Conservation (phyloP, 2,329 filamentous ascomycete species). For the Nannizzia gypsea region DNA sequence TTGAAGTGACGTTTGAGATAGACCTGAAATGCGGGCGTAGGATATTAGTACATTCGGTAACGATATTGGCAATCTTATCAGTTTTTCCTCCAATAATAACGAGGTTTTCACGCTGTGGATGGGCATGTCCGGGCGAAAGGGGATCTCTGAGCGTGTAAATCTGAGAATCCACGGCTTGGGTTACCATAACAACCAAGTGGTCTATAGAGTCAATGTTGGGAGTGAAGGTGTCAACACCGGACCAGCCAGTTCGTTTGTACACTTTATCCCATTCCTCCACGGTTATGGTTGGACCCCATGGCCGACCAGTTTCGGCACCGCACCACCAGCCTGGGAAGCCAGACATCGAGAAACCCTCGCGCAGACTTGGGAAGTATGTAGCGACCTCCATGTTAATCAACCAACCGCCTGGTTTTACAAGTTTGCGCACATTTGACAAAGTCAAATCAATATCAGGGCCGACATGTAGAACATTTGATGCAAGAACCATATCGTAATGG, state of each 20-base stretch:
- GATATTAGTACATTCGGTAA: background rate
- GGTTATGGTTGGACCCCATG: constrained; percentile 1
- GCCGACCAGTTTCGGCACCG: constrained; percentile 9
- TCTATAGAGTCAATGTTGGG: background rate
- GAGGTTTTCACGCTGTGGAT: background rate
- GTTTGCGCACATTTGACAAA: constrained; percentile 25
- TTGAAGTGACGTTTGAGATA: background rate
- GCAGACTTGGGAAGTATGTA: constrained; percentile 17
- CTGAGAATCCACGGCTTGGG: background rate
- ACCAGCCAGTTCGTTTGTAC: constrained; percentile 10
- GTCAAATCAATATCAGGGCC: constrained; percentile 20
- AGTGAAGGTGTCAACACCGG: constrained; percentile 8
- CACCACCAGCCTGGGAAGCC: constrained; percentile 22
- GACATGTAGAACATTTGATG: constrained; percentile 31
- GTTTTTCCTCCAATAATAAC: background rate
- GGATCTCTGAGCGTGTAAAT: background rate
- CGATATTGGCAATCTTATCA: background rate
- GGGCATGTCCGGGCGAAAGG: background rate
- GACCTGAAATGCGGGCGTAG: background rate
- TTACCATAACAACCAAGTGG: background rate
- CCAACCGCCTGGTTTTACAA: constrained; percentile 39
- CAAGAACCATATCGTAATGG: constrained; percentile 31
- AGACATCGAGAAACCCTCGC: constrained; percentile 21
- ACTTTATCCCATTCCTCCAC: constrained; percentile 8
- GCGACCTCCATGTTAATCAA: constrained; percentile 34